Evolutionary conservation across 345 rosid species (phyloP), one percentile per base, ranked within the genome.

Genomic region (Zanthoxylum bungeanum): DNA sequence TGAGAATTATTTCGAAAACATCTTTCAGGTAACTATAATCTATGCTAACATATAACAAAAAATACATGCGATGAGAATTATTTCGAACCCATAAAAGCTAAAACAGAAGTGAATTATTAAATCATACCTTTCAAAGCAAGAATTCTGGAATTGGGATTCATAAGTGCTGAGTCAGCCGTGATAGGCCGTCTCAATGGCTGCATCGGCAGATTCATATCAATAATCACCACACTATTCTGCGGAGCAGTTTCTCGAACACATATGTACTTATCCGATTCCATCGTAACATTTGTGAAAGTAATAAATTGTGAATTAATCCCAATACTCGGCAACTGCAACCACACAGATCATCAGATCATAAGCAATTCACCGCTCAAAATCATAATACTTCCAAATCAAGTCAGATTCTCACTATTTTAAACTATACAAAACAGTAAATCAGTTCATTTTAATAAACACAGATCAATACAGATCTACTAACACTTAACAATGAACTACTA

Each of bases 171-270:
- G 64, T 92, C 97, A 1, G 98, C 98, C 33, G 98, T 94, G 31
- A 94, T 94, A 44, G 98, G 98, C 74, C 97, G 86, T 71, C 98
- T 85, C 80, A 94, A 66, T 11, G 98, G 98, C 85, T 94, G 98
- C 86, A 79, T 90, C 19, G 98, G 98, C 95, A 87, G 83, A 60
- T 77, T 90, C 98, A 94, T 94, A 76, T 94, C 98, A 2, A 92
- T 76, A 75, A 92, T 94, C 37, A 94, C 98, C 55, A 94, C 97
- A 46, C 97, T 90, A 79, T 94, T 94, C 81, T 94, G 98, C 0
- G 98, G 97, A n/a, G 97, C 83, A 22, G 98, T 94, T 81, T 94
- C 98, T 37, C 98, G 84, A 58, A 94, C 98, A 74, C 97, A 94
- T 50, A 94, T 94, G 65, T 92, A 94, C 86, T 92, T 94, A 42